Conservation (phyloP, 148 eudicot species). For the Polygonum aviculare region DNA sequence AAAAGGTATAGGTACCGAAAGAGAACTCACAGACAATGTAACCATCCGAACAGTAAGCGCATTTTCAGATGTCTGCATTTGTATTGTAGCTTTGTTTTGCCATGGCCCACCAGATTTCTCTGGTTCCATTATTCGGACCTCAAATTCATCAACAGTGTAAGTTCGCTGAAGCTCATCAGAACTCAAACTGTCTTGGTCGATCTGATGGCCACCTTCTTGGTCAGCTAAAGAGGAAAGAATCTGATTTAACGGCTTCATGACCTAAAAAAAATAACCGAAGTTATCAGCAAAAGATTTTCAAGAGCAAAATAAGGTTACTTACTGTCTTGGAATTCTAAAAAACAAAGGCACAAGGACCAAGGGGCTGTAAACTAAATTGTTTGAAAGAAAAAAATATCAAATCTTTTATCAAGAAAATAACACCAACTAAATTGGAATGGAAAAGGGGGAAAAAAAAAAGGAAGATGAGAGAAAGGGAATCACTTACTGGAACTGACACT, state of each 20-base stretch:
- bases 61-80: constrained; percentile 94
- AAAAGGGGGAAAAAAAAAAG: neutral
- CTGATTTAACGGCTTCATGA: constrained; percentile 86
- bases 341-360: neutral
- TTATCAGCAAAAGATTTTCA: neutral
- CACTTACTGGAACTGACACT: constrained; percentile 87
- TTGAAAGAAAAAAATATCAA: neutral
- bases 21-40: constrained; percentile 48
- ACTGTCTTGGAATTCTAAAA: neutral
- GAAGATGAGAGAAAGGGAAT: neutral
- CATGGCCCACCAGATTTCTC: constrained; percentile 86
- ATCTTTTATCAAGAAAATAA: neutral
- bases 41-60: constrained; percentile 91
- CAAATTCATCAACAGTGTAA: constrained; percentile 84
- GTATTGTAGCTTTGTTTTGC: constrained; percentile 89
- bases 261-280: constrained; percentile 31
- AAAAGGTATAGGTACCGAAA: neutral
- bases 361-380: neutral
- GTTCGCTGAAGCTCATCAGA: constrained; percentile 53
- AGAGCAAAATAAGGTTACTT: neutral
- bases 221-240: constrained; percentile 79
- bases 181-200: constrained; percentile 66
- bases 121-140: constrained; percentile 84
- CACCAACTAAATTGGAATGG: neutral
- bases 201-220: constrained; percentile 82